Percentiles rank a stretch among this genome's conserved stretches.
Evolutionary conservation across 305 asterid species (phyloP).

Genomic region (Fraxinus sp.): DNA sequence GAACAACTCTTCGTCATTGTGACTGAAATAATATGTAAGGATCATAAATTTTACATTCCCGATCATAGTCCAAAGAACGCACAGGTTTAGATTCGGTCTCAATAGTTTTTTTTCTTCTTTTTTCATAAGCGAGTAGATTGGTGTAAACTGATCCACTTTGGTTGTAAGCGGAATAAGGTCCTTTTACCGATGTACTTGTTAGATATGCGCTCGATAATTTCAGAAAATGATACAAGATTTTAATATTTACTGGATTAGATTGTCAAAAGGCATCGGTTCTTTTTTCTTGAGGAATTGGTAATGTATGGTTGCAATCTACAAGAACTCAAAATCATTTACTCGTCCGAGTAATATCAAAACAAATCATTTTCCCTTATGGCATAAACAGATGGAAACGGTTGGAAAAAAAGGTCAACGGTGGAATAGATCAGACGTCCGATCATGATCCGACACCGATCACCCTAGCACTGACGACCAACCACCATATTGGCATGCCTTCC

Average conservation of each 20-base stretch:
- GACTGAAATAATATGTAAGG: background rate
- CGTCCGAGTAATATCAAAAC: background rate
- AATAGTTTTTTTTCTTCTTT: background rate
- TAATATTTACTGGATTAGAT: too few species aligned
- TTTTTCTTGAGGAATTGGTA: background rate
- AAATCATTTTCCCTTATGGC: background rate
- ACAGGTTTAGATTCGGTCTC: background rate
- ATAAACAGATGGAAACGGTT: too few species aligned
- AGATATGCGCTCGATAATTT: background rate
- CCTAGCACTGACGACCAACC: too few species aligned
- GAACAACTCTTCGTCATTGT: background rate
- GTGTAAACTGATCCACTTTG: background rate
- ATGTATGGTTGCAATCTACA: background rate
- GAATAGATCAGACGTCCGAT: too few species aligned
- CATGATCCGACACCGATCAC: too few species aligned
- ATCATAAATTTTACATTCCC: background rate
- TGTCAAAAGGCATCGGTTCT: background rate
- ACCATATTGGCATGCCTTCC: too few species aligned
- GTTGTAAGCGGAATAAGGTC: background rate
- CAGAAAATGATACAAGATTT: background rate
- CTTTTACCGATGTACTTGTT: background rate
- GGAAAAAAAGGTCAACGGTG: too few species aligned
- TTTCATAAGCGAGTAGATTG: background rate
- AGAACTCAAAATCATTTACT: background rate
- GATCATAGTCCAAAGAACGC: background rate